Conservation (phyloP, 1,139 yeast genomes). For the Candida smagusa region DNA sequence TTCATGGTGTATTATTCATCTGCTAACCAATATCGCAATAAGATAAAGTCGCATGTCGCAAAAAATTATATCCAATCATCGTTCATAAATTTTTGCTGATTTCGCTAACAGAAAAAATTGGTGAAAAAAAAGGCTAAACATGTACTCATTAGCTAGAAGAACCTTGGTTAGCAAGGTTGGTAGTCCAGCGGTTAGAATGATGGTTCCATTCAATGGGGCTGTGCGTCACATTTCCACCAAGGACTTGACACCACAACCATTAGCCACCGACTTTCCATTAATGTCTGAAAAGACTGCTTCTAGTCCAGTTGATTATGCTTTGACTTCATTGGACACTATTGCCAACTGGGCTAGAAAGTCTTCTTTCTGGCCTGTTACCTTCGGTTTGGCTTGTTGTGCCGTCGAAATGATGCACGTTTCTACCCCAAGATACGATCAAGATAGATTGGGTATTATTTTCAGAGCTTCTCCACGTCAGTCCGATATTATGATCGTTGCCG, state of each 20-base stretch:
- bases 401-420: conserved; percentile 96
- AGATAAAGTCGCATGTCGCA: background rate
- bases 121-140: conserved; percentile 12
- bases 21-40: no score
- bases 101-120: conserved; percentile 8
- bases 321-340: conserved; percentile 79
- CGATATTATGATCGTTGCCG: conserved; percentile 92
- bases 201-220: conserved; percentile 10
- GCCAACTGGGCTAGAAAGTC: conserved; percentile 94
- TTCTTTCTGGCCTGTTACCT: conserved; percentile 91
- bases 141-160: conserved; percentile 29
- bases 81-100: conserved; percentile 30
- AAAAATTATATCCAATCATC: conserved; percentile 27
- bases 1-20: no score
- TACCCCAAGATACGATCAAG: conserved; percentile 90
- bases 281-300: conserved; percentile 44
- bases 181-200: conserved; percentile 13
- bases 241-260: conserved; percentile 42
- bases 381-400: conserved; percentile 90
- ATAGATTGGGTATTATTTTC: conserved; percentile 88
- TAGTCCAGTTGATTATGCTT: conserved; percentile 70
- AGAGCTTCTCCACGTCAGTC: conserved; percentile 94
- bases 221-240: conserved; percentile 36
- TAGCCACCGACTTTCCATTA: conserved; percentile 46
- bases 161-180: conserved; percentile 17